phyloP scores from a whole-genome alignment of 331 rosid genomes.

The Acacia pycnantha region DNA sequence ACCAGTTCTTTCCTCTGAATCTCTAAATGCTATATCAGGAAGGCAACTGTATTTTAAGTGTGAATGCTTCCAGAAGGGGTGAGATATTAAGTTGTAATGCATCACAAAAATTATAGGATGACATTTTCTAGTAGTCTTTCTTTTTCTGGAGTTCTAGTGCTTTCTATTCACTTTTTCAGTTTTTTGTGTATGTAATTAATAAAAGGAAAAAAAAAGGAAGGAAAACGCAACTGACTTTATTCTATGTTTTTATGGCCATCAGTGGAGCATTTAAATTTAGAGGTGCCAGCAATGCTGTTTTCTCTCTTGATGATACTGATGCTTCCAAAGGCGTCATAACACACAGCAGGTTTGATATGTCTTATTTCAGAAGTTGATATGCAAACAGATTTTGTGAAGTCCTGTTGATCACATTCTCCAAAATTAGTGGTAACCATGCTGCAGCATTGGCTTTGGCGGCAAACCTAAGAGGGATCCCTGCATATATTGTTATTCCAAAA shows the following conservation, averaged over 20 bases:
- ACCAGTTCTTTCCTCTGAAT: slow-evolving; percentile 64
- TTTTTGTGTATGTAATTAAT: not conserved
- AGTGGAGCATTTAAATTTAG: slow-evolving; percentile 93
- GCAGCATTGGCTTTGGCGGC: slow-evolving; percentile 97
- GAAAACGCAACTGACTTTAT: not conserved
- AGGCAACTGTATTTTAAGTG: slow-evolving; percentile 79
- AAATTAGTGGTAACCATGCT: slow-evolving; percentile 91
- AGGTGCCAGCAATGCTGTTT: slow-evolving; percentile 94
- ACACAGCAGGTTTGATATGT: slow-evolving; percentile 78
- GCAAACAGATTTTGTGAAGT: slow-evolving; percentile 18
- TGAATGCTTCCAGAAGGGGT: slow-evolving; percentile 92
- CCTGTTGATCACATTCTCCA: slow-evolving; percentile 36
- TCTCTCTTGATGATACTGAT: slow-evolving; percentile 65
- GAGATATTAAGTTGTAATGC: slow-evolving; percentile 32
- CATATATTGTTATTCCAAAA: slow-evolving; percentile 78
- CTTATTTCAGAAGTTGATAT: slow-evolving; percentile 14
- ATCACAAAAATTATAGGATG: not conserved
- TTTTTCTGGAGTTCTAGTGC: slow-evolving; percentile 8
- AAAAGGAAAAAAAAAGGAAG: not conserved
- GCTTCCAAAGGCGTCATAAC: slow-evolving; percentile 90
- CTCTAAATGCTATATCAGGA: slow-evolving; percentile 67
- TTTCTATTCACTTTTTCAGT: not conserved
- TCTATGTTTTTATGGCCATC: slow-evolving; percentile 22
- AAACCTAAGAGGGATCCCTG: slow-evolving; percentile 74
- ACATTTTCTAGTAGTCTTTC: not conserved